phyloP scores from a whole-genome alignment of 2,329 filamentous ascomycete genomes.

The Chrysoporthe austroafricana region DNA sequence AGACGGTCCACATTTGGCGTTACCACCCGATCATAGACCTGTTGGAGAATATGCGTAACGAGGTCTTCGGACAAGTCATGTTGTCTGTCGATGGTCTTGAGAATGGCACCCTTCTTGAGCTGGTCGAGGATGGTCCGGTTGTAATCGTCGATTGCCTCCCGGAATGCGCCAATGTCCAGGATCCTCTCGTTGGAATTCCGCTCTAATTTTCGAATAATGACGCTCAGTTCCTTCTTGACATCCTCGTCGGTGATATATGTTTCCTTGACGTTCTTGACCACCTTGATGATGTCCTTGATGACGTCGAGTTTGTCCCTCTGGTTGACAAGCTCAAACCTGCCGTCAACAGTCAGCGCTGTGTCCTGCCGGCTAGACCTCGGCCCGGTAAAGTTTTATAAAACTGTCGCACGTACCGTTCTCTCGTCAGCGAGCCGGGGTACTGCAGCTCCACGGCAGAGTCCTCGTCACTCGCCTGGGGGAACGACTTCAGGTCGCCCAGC shows the following conservation, averaged over 20 bases:
- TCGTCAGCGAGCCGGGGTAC: conserved; percentile 69
- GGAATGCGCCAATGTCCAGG: conserved; percentile 69
- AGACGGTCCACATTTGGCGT: conserved; percentile 85
- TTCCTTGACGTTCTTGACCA: conserved; percentile 70
- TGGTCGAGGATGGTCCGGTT: conserved; percentile 71
- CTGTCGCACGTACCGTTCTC: conserved; percentile 36
- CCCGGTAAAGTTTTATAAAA: neutral
- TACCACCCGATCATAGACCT: conserved; percentile 91
- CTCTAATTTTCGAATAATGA: conserved; percentile 75
- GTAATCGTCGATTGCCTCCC: conserved; percentile 73
- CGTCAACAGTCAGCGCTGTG: conserved; percentile 22
- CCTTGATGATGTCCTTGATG: conserved; percentile 71
- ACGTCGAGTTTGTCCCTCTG: conserved; percentile 81
- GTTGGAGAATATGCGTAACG: conserved; percentile 79
- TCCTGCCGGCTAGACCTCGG: neutral
- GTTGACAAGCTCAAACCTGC: conserved; percentile 73
- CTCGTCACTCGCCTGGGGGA: conserved; percentile 51
- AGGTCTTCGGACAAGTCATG: conserved; percentile 73
- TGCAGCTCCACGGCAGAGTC: conserved; percentile 71
- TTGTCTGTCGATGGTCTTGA: conserved; percentile 69
- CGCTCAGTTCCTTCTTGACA: conserved; percentile 61
- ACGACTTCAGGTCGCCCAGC: conserved; percentile 54
- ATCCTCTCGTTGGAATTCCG: conserved; percentile 72
- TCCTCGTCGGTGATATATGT: conserved; percentile 79
- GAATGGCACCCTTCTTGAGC: conserved; percentile 71